Percentiles rank a stretch among this genome's conserved stretches.
Evolutionary conservation across 345 rosid genomes (phyloP).

Genomic region (Euphorbia lathyris): DNA sequence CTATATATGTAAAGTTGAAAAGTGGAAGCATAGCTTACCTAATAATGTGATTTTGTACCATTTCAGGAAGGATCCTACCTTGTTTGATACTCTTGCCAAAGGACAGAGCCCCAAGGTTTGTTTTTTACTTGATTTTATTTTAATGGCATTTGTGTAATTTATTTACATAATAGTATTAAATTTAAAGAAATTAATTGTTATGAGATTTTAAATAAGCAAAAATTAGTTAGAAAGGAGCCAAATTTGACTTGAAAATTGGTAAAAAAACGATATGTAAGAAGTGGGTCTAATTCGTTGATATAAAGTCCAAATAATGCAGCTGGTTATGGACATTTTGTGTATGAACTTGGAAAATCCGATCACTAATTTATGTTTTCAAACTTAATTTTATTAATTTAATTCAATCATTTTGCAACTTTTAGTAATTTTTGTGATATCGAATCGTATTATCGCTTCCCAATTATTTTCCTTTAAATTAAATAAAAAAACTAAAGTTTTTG

Average conservation of each 20-base stretch:
- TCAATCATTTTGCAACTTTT: not conserved
- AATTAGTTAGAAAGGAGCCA: not conserved
- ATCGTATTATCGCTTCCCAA: not conserved
- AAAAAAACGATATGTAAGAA: not conserved
- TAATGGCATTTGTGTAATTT: not conserved
- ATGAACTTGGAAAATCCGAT: not conserved
- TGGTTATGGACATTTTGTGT: not conserved
- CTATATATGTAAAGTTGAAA: not conserved
- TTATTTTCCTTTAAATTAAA: no score
- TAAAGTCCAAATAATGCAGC: not conserved
- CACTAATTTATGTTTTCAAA: not conserved
- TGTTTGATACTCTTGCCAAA: constrained; percentile 64
- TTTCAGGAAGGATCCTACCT: constrained; percentile 59
- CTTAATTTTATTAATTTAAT: not conserved
- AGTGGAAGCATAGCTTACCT: not conserved
- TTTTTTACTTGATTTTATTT: not conserved
- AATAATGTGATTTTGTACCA: constrained; percentile 3
- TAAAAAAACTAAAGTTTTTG: no score
- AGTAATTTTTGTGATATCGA: not conserved
- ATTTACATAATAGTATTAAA: not conserved
- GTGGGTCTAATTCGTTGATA: not conserved
- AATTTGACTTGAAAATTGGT: not conserved
- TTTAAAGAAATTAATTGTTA: not conserved
- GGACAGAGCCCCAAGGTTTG: constrained; percentile 88
- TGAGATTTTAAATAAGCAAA: not conserved